These are phyloP conservation scores for Aspergillus arachidicola DNA, from an alignment of 2,329 filamentous ascomycete species.

Conservation along the genomic window DNA sequence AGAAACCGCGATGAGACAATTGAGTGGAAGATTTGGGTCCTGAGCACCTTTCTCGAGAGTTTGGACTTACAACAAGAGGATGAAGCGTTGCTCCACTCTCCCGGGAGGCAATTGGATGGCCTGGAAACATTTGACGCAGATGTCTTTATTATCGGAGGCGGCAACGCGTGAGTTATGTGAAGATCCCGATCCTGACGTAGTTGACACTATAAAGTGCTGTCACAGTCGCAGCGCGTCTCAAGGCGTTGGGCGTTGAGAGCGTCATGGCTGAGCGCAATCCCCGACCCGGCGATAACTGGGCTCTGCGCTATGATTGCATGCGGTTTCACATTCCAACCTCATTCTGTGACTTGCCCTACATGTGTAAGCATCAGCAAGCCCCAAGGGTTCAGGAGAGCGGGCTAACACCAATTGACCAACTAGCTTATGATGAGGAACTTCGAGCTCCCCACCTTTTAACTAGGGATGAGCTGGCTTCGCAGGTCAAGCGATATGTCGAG, in stretches of 20 bases:
- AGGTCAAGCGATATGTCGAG: conserved; percentile 27
- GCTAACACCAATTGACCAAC: background rate
- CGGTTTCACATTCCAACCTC: conserved; percentile 45
- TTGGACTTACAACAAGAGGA: conserved; percentile 29
- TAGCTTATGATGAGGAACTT: conserved; percentile 22
- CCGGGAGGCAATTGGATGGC: conserved; percentile 13
- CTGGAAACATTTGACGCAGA: conserved; percentile 28
- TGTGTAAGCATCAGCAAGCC: conserved; percentile 22
- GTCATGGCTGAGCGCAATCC: conserved; percentile 48
- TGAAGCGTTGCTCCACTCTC: conserved; percentile 15
- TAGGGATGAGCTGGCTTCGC: conserved; percentile 18
- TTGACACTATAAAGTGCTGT: conserved; percentile 35
- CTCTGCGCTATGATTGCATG: conserved; percentile 48
- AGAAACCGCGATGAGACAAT: conserved; percentile 7
- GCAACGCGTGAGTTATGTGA: conserved; percentile 38
- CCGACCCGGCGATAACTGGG: conserved; percentile 50
- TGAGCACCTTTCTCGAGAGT: conserved; percentile 27
- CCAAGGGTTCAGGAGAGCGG: background rate
- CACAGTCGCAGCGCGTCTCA: conserved; percentile 46
- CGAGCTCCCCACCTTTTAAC: conserved; percentile 17
- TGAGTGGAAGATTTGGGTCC: conserved; percentile 33
- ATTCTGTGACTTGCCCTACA: conserved; percentile 40
- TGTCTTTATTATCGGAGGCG: conserved; percentile 43
- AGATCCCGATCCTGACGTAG: background rate
- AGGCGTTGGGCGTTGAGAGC: conserved; percentile 46